Evolutionary conservation across 768 basidiomycete species (phyloP), one percentile per base, ranked within the genome.

Genomic region (Rhodotorula kratochvilovae): DNA sequence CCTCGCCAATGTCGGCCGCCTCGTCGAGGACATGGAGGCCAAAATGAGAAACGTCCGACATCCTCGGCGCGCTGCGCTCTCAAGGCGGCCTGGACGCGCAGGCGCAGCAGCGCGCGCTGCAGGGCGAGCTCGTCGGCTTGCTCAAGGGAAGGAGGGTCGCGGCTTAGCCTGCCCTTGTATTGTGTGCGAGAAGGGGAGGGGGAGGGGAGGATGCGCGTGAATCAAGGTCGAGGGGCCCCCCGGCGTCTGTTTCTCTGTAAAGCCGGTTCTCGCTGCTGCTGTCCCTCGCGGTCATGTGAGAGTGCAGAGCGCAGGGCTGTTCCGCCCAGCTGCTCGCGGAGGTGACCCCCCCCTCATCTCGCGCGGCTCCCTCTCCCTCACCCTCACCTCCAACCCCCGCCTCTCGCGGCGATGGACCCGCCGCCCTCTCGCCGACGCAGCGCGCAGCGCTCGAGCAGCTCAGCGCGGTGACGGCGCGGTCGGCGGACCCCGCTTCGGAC

Each of bases 1-100:
- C 81, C 89, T 99, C 68, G 86, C 87, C 54, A 98, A 98, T 81
- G 88, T 89, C n/a, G 96, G 96, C 10, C 86, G 85, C 75, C 89
- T 97, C 88, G 88, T 99, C 73, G 96, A 99, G 81, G 96, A 98
- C 74, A 94, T 95, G 91, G 96, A 99, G 82, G 92, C 94, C 80
- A 98, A 98, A 83, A 93, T 98, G 92, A 98, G 83, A 97, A 50
- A 78, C 95, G 60, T 89, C 90, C 73, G 94, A 99, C 79, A 88
- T 99, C 65, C 88, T 96, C 27, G 90, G 90, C 77, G 93, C 96
- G 79, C 85, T 99, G 63, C 86, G 95, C 61, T 92, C 90, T 73
- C 82, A 90, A 46, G 90, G 90, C 60, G 91, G 95, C 76, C 83
- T 93, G 61, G 92, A 91, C 79, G 87, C 87, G 77, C 88, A 88